Evolutionary conservation across 2,329 filamentous ascomycete species (phyloP).

Genomic region (Pyrenochaeta sp.): DNA sequence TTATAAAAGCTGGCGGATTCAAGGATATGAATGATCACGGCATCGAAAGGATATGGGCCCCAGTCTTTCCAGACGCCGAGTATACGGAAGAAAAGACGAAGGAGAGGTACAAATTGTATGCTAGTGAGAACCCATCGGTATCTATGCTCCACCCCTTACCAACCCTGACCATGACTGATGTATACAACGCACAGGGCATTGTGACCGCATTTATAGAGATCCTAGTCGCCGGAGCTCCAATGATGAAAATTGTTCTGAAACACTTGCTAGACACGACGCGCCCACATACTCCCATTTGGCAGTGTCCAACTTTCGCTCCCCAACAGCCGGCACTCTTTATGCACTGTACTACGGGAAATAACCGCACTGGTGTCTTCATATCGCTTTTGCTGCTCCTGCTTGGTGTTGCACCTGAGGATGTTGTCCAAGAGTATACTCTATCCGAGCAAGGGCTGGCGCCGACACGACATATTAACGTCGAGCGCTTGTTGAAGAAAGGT

Average conservation of each 20-base stretch:
- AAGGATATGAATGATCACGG: constrained; percentile 49
- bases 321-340: constrained; percentile 63
- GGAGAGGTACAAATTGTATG: constrained; percentile 66
- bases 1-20: constrained; percentile 52
- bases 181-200: constrained; percentile 58
- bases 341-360: constrained; percentile 81
- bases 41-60: constrained; percentile 63
- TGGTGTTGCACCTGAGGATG: constrained; percentile 64
- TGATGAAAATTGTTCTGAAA: constrained; percentile 65
- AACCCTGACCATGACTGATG: not conserved
- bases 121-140: constrained; percentile 59
- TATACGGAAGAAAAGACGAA: constrained; percentile 69
- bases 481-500: constrained; percentile 60
- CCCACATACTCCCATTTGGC: not conserved
- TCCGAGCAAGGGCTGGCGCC: constrained; percentile 63
- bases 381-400: constrained; percentile 71
- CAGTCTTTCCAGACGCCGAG: constrained; percentile 69
- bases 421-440: constrained; percentile 71
- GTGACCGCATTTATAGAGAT: constrained; percentile 70
- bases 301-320: too few species aligned
- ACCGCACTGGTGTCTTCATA: constrained; percentile 74
- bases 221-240: constrained; percentile 61
- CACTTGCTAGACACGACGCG: constrained; percentile 57
- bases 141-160: not conserved
- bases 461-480: constrained; percentile 40